Evolutionary conservation across 768 basidiomycete genomes (phyloP), one percentile per base, ranked within the genome.

Genomic region (Cyclocybe cylindracea): DNA sequence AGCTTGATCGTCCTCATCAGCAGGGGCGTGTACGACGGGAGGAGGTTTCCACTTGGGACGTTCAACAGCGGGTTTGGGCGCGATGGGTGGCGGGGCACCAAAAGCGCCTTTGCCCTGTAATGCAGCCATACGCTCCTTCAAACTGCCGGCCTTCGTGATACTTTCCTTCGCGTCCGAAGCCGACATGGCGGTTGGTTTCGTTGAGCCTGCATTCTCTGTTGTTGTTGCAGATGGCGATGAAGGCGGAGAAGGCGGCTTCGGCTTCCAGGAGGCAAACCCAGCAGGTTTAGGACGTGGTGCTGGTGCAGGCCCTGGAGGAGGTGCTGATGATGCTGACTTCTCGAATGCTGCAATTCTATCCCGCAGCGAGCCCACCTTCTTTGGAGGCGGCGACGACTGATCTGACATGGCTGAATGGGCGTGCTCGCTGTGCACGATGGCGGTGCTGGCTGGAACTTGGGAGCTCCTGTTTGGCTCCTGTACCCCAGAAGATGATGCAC

Each of bases 121-220:
- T 2, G 94, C 93, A 31, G 94, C 94, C 94, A 98, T 97, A 35
- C 96, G 84, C 53, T 97, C 96, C 72, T 87, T 94, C 58, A 98
- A 70, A 50, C 90, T 91, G 4, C 83, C 87, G 2, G 82, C 87
- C 50, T 84, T 84, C 5, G 80, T 81, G 68, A 96, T 95, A 61
- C 87, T 89, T 61, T 87, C 89, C 67, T 89, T 86, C 16, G 94
- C 94, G 74, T 98, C 95, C 29, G 83, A 82, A 4, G 91, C 91
- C 18, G 84, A 87, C 89, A 92, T 89, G 0, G 81, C 79, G 3
- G 73, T 72, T 0, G 61, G 55, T 44, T 58, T 66, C 58, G 73
- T 50, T 24, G 51, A 46, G 2, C 58, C 55, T 33, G 65, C 53
- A 19, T 43, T 44, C 39, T 36, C 39, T 35, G 43, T 38, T 39